Base-by-base conservation (phyloP, 305 asterid species). In the Fraxinus paxiana region DNA sequence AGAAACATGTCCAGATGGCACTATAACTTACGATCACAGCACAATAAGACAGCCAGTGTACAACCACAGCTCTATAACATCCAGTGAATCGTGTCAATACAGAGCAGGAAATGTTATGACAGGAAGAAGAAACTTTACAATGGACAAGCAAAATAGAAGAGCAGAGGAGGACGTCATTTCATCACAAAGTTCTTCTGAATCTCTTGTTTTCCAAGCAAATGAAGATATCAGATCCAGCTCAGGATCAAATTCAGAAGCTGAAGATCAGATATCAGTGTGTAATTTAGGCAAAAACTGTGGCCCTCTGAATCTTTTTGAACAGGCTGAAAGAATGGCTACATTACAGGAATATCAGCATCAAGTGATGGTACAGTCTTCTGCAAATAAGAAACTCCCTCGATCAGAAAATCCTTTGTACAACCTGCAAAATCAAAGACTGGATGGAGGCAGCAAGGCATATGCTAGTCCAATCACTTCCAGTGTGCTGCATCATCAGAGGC, bases 161-260 rank as follows among this genome's bases (percentile, higher is more conserved):
- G 41, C 86, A 28, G 92, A 87, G 79, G 97, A 90, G 80, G 97
- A 95, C 73, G 89, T 89, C 15, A 81, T 92, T 80, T 91, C 95
- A 79, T 92, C 97, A 75, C 97, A 92, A 86, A 91, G 89, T 86
- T 91, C 97, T 80, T 90, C 96, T 17, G 97, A 90, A 74, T 92
- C 99, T 79, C 48, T 86, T 59, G 75, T 85, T 80, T 80, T 88
- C 86, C 97, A 94, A 87, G 89, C 90, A 67, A 80, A 83, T 77
- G 95, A 92, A 85, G 95, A 91, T 81, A 51, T 89, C 85, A 92
- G 90, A 87, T 91, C 94, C 85, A 91, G 96, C 89, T 89, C 97
- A 79, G 97, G 93, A 56, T 89, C 95, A 79, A 90, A 91, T 87
- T 92, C 98, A 84, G 97, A 90, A 80, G 86, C 88, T 5, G 97